phyloP scores from a whole-genome alignment of 2,329 filamentous ascomycete species.

The Malbranchea zuffiana region DNA sequence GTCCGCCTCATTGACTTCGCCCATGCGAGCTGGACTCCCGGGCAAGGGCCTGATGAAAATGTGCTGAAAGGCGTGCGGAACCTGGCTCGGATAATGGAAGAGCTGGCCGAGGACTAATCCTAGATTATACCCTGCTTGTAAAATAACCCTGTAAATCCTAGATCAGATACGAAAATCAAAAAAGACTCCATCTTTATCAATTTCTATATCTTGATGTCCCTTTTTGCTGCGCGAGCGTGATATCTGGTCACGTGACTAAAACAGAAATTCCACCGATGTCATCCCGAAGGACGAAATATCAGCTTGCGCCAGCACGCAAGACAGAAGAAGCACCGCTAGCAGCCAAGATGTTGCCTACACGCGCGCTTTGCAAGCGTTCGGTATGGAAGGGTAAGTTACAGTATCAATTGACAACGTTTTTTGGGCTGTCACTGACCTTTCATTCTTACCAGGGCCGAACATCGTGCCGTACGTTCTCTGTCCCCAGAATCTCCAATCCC shows the following conservation, averaged over 20 bases:
- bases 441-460: constrained; percentile 51
- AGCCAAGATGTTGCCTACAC: constrained; percentile 55
- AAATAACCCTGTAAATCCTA: too few species aligned
- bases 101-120: constrained; percentile 39
- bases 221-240: too few species aligned
- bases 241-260: too few species aligned
- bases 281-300: not conserved
- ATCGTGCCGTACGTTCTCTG: constrained; percentile 53
- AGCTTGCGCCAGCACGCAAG: too few species aligned
- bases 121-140: too few species aligned
- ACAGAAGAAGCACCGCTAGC: too few species aligned
- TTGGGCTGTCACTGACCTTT: constrained; percentile 5
- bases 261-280: too few species aligned
- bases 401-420: not conserved
- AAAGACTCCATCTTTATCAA: too few species aligned
- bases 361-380: constrained; percentile 59
- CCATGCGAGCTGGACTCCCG: constrained; percentile 74
- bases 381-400: constrained; percentile 68
- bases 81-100: constrained; percentile 58
- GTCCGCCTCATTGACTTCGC: constrained; percentile 96
- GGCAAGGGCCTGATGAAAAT: constrained; percentile 79
- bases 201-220: too few species aligned
- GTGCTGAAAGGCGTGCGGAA: constrained; percentile 61
- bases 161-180: too few species aligned
- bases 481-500: constrained; percentile 1